Conservation (phyloP, 306 rosid genomes). For the Canavalia ensiformis region DNA sequence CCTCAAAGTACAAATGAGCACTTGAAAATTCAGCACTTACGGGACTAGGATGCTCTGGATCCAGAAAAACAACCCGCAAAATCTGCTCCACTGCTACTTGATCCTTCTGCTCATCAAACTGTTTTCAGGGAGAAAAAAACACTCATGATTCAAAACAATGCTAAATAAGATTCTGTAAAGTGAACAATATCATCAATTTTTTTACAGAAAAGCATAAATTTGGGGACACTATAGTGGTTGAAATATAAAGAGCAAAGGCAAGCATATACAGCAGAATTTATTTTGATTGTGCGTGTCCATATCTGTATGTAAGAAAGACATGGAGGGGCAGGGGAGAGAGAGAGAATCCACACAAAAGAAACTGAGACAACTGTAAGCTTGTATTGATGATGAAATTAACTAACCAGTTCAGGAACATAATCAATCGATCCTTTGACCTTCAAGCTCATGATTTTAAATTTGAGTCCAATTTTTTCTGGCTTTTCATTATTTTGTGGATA, state of each 20-base stretch:
- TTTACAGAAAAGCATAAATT: too few relatives aligned
- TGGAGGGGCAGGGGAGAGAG: background rate
- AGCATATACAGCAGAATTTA: constrained; percentile 9
- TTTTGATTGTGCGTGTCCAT: background rate
- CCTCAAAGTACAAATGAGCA: too few relatives aligned
- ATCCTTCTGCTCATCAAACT: constrained; percentile 95
- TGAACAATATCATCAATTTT: too few relatives aligned
- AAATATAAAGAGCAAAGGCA: background rate
- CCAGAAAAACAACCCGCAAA: constrained; percentile 84
- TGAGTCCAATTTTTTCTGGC: constrained; percentile 83
- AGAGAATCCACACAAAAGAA: background rate
- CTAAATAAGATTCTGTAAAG: background rate
- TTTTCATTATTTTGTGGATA: constrained; percentile 90
- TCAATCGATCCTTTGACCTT: constrained; percentile 93
- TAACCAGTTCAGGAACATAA: constrained; percentile 94
- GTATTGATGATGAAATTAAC: constrained; percentile 46
- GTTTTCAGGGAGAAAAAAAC: constrained; percentile 36
- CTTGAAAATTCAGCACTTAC: constrained; percentile 53
- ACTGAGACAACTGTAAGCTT: background rate
- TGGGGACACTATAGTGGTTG: background rate
- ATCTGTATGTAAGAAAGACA: background rate
- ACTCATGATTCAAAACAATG: background rate
- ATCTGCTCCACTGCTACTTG: constrained; percentile 87
- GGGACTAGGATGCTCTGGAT: constrained; percentile 78
- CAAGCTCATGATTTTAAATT: constrained; percentile 99